phyloP scores from a whole-genome alignment of 495 filamentous ascomycete species.

The Penicillium dipodomyicola region DNA sequence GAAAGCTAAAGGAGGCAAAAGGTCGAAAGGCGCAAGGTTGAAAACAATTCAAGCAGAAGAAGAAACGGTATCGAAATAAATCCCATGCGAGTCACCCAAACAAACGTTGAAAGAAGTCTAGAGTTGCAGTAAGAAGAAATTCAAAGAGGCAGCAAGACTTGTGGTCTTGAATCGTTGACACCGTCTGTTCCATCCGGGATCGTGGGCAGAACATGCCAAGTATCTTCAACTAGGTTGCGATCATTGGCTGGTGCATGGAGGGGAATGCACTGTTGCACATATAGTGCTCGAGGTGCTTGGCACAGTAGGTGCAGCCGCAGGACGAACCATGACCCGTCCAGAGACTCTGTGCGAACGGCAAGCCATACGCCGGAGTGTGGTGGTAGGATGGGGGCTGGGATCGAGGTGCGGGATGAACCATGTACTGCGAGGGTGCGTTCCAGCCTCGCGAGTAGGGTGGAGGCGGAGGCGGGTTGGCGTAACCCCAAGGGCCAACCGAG shows the following conservation, averaged over 20 bases:
- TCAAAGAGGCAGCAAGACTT: conserved; percentile 17
- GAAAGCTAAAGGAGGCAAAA: conserved; percentile 23
- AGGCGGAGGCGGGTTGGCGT: conserved; percentile 51
- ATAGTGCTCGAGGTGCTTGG: conserved; percentile 61
- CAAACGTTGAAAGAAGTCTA: conserved; percentile 30
- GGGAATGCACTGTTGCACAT: conserved; percentile 60
- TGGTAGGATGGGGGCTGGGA: conserved; percentile 54
- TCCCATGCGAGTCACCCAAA: conserved; percentile 33
- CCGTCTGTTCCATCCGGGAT: conserved; percentile 20
- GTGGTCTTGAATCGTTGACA: conserved; percentile 10
- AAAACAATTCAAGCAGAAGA: conserved; percentile 28
- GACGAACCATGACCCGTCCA: conserved; percentile 62
- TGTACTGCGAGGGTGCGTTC: conserved; percentile 51
- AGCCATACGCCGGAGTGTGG: conserved; percentile 50
- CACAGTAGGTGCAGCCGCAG: conserved; percentile 68
- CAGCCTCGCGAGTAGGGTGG: conserved; percentile 42
- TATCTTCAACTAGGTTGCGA: conserved; percentile 34
- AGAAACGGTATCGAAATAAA: conserved; percentile 40
- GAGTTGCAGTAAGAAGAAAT: conserved; percentile 19
- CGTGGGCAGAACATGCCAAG: conserved; percentile 13
- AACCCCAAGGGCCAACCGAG: conserved; percentile 55
- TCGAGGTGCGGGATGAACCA: conserved; percentile 39
- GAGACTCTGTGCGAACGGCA: conserved; percentile 55
- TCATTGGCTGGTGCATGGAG: conserved; percentile 59
- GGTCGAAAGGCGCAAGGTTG: conserved; percentile 32